Evolutionary conservation across 2,329 filamentous ascomycete genomes (phyloP), one percentile per base, ranked within the genome.

Genomic region (Lachnellula arida): DNA sequence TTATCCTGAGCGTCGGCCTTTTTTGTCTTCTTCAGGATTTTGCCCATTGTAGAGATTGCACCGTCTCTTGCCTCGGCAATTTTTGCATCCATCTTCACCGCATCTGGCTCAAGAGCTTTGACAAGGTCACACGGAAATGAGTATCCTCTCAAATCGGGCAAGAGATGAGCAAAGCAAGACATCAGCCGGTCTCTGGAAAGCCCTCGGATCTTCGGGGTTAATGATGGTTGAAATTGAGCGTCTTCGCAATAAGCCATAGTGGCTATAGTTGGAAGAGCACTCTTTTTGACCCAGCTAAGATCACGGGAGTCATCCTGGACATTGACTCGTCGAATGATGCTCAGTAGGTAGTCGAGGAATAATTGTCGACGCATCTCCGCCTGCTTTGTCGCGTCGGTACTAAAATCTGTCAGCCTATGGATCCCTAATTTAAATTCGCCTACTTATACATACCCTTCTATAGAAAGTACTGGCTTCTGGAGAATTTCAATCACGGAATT

Each of bases 141-240:
- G 48, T 81, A 79, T 57, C 81, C 79, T 28, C 79, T 76, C 0
- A 78, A 73, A 44, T 77, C 77, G 51, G 78, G 77, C 6, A 82
- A 76, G 19, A 86, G 72, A 63, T 80, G 81, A 8, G 80, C 78
- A 57, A 86, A 80, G 0, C 81, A 78, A 3, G 81, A 80, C 43
- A 80, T 77, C 17, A 86, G 73, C n/a, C 79, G 75, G 42, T 73
- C 76, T n/a, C 81, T 77, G 59, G 81, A 80, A 4, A 80, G 66
- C n/a, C 78, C 76, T 59, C 77, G 76, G 2, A 81, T 75, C 57
- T 76, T 79, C n/a, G 78, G 77, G 0, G 78, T 82, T 22, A 84
- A 58, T 1, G 72, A 67, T 5, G 75, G 75, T 25, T 73, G 67
- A 0, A 70, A 71, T 39, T 76, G 74, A 9, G 54, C 8, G 72